Base-by-base conservation (phyloP, 2,329 filamentous ascomycete genomes). In the Cladophialophora immunda region DNA sequence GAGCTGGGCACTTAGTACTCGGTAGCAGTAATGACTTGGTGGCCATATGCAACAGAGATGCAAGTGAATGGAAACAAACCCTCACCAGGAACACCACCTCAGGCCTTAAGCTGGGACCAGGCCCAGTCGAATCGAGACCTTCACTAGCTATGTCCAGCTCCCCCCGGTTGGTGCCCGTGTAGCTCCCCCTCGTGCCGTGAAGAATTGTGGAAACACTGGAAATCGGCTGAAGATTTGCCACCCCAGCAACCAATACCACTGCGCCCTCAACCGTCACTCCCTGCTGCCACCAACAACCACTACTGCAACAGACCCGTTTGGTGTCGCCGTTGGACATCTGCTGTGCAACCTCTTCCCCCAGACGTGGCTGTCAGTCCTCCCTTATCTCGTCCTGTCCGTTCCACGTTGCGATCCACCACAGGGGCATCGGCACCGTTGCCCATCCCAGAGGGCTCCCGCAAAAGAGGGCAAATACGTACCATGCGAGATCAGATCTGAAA, bases 401-500 rank as follows among this genome's bases (percentile, higher is more conserved):
- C 9, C 25, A 47, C n/a, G 15, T 25, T 45, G 53, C 6, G 52
- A 22, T 56, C 52, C 59, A 47, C 47, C 53, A n/a, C 13, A 50
- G 17, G 25, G 2, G 25, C 27, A 38, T 27, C 45, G 45, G 45
- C 45, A 50, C 45, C 41, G 45, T 36, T 54, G 27, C 45, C 29
- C 58, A 53, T 53, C 59, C n/a, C 47, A 41, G 30, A 54, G 30
- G 11, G 11, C 38, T 45, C 38, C 38, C 38, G 47, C 58, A 60
- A 53, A 9, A 25, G 13, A 47, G 41, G 41, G 41, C n/a, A 50
- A 50, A 27, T 25, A 50, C 45, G 45, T 50, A 50, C 53, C 27
- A 56, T 62, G 52, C 60, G 60, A 62, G 60, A 47, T 62, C 60
- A 27, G 60, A 62, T 62, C 60, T 62, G 60, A 62, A 62, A 62